These are phyloP conservation scores for Paramyrothecium sp. DNA, from an alignment of 2,329 filamentous ascomycete genomes.

Conservation along the genomic window DNA sequence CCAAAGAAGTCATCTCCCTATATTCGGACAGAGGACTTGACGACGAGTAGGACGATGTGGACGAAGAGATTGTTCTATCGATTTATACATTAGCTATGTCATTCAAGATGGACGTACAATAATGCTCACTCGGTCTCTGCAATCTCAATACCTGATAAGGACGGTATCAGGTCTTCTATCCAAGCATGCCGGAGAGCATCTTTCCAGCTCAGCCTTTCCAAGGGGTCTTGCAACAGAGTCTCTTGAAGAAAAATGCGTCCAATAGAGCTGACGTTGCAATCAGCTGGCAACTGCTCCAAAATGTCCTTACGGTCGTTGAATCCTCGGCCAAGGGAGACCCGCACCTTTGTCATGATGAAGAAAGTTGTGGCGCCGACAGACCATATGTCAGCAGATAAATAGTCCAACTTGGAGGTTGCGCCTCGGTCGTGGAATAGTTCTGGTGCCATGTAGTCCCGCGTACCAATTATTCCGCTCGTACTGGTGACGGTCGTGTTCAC, in stretches of 20 bases:
- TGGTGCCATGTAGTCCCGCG: conserved; percentile 13
- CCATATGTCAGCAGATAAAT: conserved; percentile 18
- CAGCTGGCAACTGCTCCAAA: not conserved
- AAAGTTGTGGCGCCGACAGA: conserved; percentile 16
- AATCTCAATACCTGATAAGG: not conserved
- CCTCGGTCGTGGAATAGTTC: conserved; percentile 9
- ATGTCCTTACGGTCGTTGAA: not conserved
- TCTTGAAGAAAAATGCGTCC: not conserved
- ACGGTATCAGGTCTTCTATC: not conserved
- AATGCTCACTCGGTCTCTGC: not conserved
- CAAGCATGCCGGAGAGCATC: not conserved
- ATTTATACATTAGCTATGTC: not conserved
- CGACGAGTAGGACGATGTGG: not conserved
- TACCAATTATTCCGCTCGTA: conserved; percentile 7
- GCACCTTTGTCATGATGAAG: conserved; percentile 7
- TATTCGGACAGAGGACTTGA: not conserved
- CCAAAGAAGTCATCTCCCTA: not conserved
- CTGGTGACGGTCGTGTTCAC: not conserved
- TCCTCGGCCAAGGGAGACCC: not conserved
- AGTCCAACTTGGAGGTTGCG: not conserved
- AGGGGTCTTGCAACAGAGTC: not conserved
- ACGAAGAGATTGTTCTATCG: not conserved
- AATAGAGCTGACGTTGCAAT: not conserved
- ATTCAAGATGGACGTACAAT: not conserved
- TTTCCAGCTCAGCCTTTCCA: not conserved